A percentile compares a stretch with the other conserved stretches of the same genome.
These are phyloP conservation scores for Neonothopanus nambi DNA, from an alignment of 1,284 basidiomycete species.

Conservation along the genomic window DNA sequence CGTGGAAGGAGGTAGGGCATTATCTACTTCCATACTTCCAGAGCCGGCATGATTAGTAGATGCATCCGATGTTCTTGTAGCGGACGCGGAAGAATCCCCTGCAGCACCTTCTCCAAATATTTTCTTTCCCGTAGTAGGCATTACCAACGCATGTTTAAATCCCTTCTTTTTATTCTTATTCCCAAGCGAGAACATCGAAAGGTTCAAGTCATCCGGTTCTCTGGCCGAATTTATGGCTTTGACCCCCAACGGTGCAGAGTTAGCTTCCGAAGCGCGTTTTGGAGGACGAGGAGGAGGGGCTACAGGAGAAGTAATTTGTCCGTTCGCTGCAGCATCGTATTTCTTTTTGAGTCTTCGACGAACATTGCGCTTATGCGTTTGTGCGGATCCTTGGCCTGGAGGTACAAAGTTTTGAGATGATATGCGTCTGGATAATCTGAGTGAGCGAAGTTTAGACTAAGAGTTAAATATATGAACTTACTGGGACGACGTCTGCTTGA, in stretches of 20 bases:
- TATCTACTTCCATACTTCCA: neutral
- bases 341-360: slow-evolving; percentile 56
- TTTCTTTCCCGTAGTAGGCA: slow-evolving; percentile 54
- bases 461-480: neutral
- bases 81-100: neutral
- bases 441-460: neutral
- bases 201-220: slow-evolving; percentile 17
- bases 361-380: slow-evolving; percentile 67
- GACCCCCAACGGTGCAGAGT: slow-evolving; percentile 2
- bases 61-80: neutral
- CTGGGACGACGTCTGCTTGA: neutral
- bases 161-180: slow-evolving; percentile 77
- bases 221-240: slow-evolving; percentile 1
- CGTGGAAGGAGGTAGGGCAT: slow-evolving; percentile 1
- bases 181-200: slow-evolving; percentile 60
- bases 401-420: slow-evolving; percentile 38
- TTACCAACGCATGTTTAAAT: slow-evolving; percentile 54
- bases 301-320: neutral
- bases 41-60: neutral
- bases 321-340: slow-evolving; percentile 14
- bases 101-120: slow-evolving; percentile 41
- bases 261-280: slow-evolving; percentile 4
- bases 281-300: neutral
- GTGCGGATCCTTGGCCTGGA: slow-evolving; percentile 63
- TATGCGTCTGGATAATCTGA: neutral